Conservation (phyloP, 148 eudicot genomes). For the Rhododendron ferrugineum region DNA sequence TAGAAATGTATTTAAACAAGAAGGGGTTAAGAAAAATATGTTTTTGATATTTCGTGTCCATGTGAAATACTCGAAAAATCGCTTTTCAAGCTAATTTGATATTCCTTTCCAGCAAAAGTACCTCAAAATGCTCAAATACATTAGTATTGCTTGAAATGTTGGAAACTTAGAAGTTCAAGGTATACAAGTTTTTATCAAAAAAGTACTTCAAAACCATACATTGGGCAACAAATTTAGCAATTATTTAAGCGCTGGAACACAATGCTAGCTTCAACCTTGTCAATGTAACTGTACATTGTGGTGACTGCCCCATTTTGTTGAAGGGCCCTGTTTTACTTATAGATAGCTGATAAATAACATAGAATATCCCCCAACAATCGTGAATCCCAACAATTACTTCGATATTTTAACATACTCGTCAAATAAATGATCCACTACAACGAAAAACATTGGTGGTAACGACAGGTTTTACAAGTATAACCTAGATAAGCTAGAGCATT, state of each 20-base stretch:
- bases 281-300: not conserved
- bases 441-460: not conserved
- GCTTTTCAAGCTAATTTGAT: not conserved
- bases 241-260: not conserved
- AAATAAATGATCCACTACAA: not conserved
- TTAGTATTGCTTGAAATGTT: not conserved
- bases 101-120: not conserved
- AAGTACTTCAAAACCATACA: not conserved
- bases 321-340: not conserved
- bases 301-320: not conserved
- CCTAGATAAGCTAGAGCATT: not conserved
- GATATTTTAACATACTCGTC: not conserved
- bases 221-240: not conserved
- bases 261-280: not conserved
- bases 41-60: not conserved
- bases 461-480: not conserved
- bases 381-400: not conserved
- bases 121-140: not conserved
- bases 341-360: not conserved
- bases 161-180: not conserved
- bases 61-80: not conserved
- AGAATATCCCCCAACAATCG: not conserved
- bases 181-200: not conserved
- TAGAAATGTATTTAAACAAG: not conserved
- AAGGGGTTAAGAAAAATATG: not conserved